These are phyloP conservation scores for Ammopiptanthus mongolicus DNA, from an alignment of 306 rosid species.

Conservation along the genomic window DNA sequence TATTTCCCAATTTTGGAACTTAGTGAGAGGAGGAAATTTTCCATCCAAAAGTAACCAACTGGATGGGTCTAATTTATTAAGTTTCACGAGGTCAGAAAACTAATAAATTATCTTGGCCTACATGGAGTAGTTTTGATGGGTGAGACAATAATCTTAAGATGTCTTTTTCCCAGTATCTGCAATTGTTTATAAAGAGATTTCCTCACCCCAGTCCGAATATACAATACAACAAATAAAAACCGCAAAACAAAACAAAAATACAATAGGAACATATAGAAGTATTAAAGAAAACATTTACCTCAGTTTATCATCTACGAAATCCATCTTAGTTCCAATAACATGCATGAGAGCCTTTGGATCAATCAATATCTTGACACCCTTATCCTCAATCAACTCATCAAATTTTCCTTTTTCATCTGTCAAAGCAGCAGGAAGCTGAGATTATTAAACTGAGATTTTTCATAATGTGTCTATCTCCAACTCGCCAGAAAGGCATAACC, in stretches of 20 bases:
- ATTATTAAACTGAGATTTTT: too few relatives aligned
- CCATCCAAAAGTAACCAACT: background rate
- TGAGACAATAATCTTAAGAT: background rate
- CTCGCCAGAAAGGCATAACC: background rate
- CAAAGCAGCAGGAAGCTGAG: slow-evolving; percentile 23
- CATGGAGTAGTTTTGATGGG: background rate
- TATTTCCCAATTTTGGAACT: background rate
- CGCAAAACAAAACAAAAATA: background rate
- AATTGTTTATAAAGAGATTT: background rate
- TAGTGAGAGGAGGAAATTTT: background rate
- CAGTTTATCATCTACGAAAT: slow-evolving; percentile 89
- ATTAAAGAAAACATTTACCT: slow-evolving; percentile 43
- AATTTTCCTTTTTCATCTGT: slow-evolving; percentile 91
- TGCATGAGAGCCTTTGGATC: slow-evolving; percentile 99
- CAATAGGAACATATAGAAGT: background rate
- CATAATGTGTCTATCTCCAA: background rate
- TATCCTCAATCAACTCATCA: slow-evolving; percentile 88
- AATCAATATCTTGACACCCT: slow-evolving; percentile 83
- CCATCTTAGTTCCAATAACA: slow-evolving; percentile 95
- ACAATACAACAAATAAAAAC: background rate
- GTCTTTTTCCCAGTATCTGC: background rate
- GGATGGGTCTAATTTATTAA: background rate
- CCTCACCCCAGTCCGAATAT: background rate
- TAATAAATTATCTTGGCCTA: background rate
- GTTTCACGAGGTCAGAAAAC: background rate